phyloP scores from a whole-genome alignment of 352 stramenopile species.

The Albugo laibachii region DNA sequence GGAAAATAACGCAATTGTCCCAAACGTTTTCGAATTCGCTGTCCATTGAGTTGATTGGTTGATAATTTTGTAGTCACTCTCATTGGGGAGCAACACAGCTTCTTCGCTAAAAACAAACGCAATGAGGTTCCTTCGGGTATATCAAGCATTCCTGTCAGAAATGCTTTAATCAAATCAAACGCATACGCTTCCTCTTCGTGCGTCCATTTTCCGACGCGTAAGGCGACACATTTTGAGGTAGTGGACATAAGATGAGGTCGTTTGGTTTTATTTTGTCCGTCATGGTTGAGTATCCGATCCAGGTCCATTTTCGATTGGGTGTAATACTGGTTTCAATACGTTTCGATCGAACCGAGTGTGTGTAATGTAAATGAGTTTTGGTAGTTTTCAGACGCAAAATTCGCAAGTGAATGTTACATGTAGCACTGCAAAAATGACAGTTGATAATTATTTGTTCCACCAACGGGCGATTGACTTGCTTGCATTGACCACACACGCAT shows the following conservation, averaged over 20 bases:
- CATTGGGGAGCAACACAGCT: constrained; percentile 15
- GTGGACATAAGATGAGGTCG: not conserved
- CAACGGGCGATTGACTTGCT: too few species aligned
- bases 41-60: constrained; percentile 7
- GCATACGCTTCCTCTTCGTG: constrained; percentile 15
- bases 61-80: constrained; percentile 18
- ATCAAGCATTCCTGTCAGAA: constrained; percentile 8
- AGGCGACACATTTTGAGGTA: not conserved
- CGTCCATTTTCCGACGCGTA: constrained; percentile 18
- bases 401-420: too few species aligned
- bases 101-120: constrained; percentile 12
- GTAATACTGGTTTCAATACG: too few species aligned
- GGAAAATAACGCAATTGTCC: constrained; percentile 15
- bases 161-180: constrained; percentile 12
- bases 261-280: not conserved
- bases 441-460: too few species aligned
- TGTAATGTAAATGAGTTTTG: too few species aligned
- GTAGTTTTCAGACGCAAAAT: too few species aligned
- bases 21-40: constrained; percentile 13
- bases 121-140: constrained; percentile 10
- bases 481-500: too few species aligned
- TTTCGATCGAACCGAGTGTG: too few species aligned
- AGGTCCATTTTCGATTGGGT: constrained; percentile 7
- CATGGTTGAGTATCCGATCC: constrained; percentile 10
- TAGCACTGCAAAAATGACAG: too few species aligned